phyloP scores from a whole-genome alignment of 192 early-diverging fungal genomes.

The Backusella morwellensis region DNA sequence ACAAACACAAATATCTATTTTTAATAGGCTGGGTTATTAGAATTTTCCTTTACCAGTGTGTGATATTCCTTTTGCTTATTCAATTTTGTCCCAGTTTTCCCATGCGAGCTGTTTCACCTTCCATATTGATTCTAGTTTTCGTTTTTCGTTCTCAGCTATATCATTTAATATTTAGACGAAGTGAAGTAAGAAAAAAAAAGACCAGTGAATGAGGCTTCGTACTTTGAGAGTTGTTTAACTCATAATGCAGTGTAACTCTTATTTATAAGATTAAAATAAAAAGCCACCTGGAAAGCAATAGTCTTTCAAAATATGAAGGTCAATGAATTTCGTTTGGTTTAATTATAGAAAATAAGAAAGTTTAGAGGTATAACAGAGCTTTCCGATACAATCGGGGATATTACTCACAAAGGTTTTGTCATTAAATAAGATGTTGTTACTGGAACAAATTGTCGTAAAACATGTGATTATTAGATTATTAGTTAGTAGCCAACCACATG shows the following conservation, averaged over 20 bases:
- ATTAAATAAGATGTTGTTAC: not conserved
- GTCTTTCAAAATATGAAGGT: not conserved
- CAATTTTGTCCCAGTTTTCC: conserved; percentile 7
- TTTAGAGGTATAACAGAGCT: not conserved
- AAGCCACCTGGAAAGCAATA: not conserved
- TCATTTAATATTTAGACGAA: not conserved
- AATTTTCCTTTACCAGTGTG: conserved; percentile 2
- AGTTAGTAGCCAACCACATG: not conserved
- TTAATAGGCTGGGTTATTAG: not conserved
- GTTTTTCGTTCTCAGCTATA: not conserved
- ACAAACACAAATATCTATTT: not conserved
- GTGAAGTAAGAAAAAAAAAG: not conserved
- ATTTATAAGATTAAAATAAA: not conserved
- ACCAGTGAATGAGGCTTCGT: too few species aligned
- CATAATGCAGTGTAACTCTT: too few species aligned
- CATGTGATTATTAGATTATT: conserved; percentile 3
- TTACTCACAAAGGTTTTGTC: not conserved
- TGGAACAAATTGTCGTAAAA: not conserved
- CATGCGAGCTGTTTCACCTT: conserved; percentile 9
- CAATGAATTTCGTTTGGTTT: not conserved
- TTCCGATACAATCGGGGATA: conserved; percentile 2
- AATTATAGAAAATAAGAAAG: not conserved
- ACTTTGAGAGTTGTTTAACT: too few species aligned
- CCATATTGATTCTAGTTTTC: not conserved
- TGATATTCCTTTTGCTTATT: not conserved